Conservation (phyloP, 2,329 filamentous ascomycete genomes). For the Sarocladium brachiariae region DNA sequence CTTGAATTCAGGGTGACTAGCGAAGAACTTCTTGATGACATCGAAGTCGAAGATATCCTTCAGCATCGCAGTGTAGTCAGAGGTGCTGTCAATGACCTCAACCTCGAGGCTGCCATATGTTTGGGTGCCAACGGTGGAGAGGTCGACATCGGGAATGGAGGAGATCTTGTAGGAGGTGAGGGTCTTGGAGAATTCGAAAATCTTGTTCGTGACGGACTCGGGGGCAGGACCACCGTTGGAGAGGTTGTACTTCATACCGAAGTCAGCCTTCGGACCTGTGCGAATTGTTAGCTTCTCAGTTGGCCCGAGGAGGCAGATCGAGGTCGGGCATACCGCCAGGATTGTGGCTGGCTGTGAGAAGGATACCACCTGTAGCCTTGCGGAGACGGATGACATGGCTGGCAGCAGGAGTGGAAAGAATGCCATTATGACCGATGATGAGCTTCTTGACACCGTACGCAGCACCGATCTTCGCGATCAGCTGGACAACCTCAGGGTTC, state of each 20-base stretch:
- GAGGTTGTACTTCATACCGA: slow-evolving; percentile 99
- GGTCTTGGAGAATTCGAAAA: slow-evolving; percentile 84
- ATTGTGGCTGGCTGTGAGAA: slow-evolving; percentile 97
- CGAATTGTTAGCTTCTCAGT: neutral
- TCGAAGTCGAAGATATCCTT: slow-evolving; percentile 99
- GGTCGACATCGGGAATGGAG: slow-evolving; percentile 80
- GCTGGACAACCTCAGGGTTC: slow-evolving; percentile 93
- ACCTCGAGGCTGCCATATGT: slow-evolving; percentile 85
- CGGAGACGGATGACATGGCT: slow-evolving; percentile 93
- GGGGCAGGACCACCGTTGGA: slow-evolving; percentile 93
- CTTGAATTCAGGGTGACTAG: slow-evolving; percentile 84
- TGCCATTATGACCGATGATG: slow-evolving; percentile 90
- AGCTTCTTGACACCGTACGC: slow-evolving; percentile 99
- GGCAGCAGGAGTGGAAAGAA: slow-evolving; percentile 91
- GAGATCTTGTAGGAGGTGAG: slow-evolving; percentile 89
- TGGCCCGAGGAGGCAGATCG: neutral
- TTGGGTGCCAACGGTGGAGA: slow-evolving; percentile 72
- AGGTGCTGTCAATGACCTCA: slow-evolving; percentile 87
- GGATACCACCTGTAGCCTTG: slow-evolving; percentile 91
- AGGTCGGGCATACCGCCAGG: slow-evolving; percentile 66
- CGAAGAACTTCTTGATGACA: slow-evolving; percentile 90
- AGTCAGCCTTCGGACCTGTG: slow-evolving; percentile 83
- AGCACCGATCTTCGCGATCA: slow-evolving; percentile 94
- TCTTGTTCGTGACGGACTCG: slow-evolving; percentile 96
- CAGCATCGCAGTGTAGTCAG: slow-evolving; percentile 90